phyloP scores from a whole-genome alignment of 495 filamentous ascomycete species.

The Xeromyces bisporus region DNA sequence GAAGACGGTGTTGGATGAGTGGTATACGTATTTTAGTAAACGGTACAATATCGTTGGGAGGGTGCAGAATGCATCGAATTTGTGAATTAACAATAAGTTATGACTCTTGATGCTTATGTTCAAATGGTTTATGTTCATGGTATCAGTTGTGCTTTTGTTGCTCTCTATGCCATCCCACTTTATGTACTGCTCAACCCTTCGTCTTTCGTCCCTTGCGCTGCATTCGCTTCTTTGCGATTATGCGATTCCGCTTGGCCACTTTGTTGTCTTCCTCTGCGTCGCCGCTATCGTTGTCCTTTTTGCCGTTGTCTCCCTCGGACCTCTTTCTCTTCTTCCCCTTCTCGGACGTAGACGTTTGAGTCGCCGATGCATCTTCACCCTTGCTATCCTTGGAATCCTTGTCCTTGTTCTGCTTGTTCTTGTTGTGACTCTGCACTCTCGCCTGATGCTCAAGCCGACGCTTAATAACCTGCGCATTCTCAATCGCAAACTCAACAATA shows the following conservation, averaged over 20 bases:
- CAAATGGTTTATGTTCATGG: no score
- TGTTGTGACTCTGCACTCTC: conserved; percentile 28
- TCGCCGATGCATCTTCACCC: conserved; percentile 7
- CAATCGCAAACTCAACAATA: conserved; percentile 95
- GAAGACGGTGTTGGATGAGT: conserved; percentile 70
- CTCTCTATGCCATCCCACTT: no score
- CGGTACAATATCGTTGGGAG: conserved; percentile 84
- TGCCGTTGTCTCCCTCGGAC: conserved; percentile 11
- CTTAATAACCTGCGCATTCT: conserved; percentile 86
- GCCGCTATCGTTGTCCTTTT: conserved; percentile 11
- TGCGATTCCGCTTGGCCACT: conserved; percentile 41
- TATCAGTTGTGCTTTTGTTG: no score
- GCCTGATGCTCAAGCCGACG: conserved; percentile 56
- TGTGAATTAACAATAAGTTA: no score
- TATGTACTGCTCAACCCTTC: conserved; percentile 21
- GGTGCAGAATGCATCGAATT: conserved; percentile 36
- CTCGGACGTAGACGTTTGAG: conserved; percentile 3
- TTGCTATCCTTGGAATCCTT: conserved; percentile 1
- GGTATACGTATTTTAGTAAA: conserved; percentile 91
- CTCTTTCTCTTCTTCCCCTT: conserved; percentile 29
- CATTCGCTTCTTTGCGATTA: conserved; percentile 53
- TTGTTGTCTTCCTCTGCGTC: conserved; percentile 33
- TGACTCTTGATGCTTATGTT: no score
- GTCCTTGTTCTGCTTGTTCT: conserved; percentile 8
- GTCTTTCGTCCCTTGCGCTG: conserved; percentile 34